A percentile compares a stretch with the other conserved stretches of the same genome.
phyloP scores from a whole-genome alignment of 2,329 filamentous ascomycete species.

The Aspergillus quadricinctus region DNA sequence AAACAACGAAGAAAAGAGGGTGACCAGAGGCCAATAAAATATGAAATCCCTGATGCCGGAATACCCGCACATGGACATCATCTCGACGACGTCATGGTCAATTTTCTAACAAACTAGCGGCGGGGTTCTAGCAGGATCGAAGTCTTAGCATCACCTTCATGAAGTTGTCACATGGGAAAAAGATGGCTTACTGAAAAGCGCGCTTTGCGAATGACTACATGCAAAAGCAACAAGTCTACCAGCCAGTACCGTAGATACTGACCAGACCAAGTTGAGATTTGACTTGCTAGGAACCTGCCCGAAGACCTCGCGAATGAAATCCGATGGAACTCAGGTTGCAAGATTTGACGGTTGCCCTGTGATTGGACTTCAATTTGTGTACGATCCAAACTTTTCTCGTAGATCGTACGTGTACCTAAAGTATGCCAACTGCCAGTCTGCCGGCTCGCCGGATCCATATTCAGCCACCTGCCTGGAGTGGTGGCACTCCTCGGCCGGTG shows the following conservation, averaged over 20 bases:
- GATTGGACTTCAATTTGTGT: neutral
- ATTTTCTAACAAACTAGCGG: neutral
- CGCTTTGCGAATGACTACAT: neutral
- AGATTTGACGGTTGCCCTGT: neutral
- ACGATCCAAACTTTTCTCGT: neutral
- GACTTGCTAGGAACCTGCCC: neutral
- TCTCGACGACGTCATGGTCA: neutral
- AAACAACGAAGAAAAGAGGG: neutral
- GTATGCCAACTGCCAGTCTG: neutral
- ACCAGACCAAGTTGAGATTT: neutral
- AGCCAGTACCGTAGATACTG: too few species aligned
- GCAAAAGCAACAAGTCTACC: neutral
- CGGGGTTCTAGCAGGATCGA: neutral
- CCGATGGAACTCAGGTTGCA: neutral
- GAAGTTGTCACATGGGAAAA: neutral
- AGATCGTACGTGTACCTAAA: neutral
- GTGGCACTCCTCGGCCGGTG: neutral
- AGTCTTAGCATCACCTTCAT: neutral
- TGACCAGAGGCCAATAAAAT: neutral
- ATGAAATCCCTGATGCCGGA: neutral
- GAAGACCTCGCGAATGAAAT: neutral
- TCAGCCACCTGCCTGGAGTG: neutral
- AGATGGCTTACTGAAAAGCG: neutral
- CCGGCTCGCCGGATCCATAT: neutral
- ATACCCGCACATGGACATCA: conserved; percentile 3